A percentile compares a stretch with the other conserved stretches of the same genome.
Conservation (phyloP, 345 rosid species). For the Boechera stricta region DNA sequence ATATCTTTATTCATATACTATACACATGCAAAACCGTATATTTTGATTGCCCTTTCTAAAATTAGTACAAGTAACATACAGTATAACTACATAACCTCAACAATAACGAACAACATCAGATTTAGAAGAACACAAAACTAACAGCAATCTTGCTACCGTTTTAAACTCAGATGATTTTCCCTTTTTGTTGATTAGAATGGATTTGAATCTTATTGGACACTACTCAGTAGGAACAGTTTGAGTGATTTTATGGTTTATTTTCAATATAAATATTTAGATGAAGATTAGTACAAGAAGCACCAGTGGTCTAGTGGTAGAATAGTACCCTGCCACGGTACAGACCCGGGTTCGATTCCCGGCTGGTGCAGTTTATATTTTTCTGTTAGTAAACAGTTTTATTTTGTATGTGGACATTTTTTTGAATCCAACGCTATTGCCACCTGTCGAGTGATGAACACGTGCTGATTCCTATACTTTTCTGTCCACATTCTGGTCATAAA, state of each 20-base stretch:
- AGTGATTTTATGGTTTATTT: too few relatives aligned
- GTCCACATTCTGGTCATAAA: background rate
- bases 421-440: background rate
- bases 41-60: background rate
- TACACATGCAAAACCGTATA: background rate
- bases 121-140: background rate
- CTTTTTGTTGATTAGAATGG: background rate
- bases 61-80: background rate
- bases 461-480: conserved; percentile 11
- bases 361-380: conserved; percentile 49
- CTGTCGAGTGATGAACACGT: conserved; percentile 18
- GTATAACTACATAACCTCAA: background rate
- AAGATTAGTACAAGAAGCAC: background rate
- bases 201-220: too few relatives aligned
- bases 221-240: too few relatives aligned
- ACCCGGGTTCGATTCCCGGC: conserved; percentile 88
- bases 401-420: background rate
- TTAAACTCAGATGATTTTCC: too few relatives aligned
- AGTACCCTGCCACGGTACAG: conserved; percentile 46
- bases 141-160: background rate
- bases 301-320: conserved; percentile 29
- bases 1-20: background rate
- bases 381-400: too few relatives aligned
- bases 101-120: background rate
- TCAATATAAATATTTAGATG: too few relatives aligned